phyloP scores from a whole-genome alignment of 257 asterid genomes.

The Fraxinus americana region DNA sequence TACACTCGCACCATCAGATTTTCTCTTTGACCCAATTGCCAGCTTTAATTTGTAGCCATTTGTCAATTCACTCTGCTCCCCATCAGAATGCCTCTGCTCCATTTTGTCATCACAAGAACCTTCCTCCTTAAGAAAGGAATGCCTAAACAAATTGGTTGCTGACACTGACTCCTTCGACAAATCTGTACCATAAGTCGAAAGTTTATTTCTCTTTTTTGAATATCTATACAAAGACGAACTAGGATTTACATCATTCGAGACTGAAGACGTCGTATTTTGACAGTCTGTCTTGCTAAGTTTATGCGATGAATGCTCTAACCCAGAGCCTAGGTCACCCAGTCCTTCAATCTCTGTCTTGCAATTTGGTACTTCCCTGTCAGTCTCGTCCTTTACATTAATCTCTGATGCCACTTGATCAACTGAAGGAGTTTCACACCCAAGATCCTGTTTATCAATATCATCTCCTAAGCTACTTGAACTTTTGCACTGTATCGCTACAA shows the following conservation, averaged over 20 bases:
- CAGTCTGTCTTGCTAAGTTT: slow-evolving; percentile 40
- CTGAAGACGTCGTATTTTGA: slow-evolving; percentile 36
- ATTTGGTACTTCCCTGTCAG: slow-evolving; percentile 29
- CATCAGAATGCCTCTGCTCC: slow-evolving; percentile 37
- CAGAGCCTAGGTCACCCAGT: slow-evolving; percentile 39
- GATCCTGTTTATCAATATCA: slow-evolving; percentile 42
- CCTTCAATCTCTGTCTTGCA: slow-evolving; percentile 40
- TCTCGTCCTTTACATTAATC: slow-evolving; percentile 35
- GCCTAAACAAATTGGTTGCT: slow-evolving; percentile 31
- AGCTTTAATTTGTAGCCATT: slow-evolving; percentile 53
- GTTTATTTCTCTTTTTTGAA: slow-evolving; percentile 39
- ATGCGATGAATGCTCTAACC: slow-evolving; percentile 49
- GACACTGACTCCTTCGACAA: slow-evolving; percentile 36
- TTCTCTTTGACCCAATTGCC: slow-evolving; percentile 43
- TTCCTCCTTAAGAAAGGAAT: slow-evolving; percentile 32
- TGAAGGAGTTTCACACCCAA: slow-evolving; percentile 41
- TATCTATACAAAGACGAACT: slow-evolving; percentile 33
- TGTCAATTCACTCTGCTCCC: slow-evolving; percentile 41
- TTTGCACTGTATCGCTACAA: slow-evolving; percentile 56
- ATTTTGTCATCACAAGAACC: slow-evolving; percentile 34
- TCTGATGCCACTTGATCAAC: slow-evolving; percentile 40
- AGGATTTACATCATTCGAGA: slow-evolving; percentile 33
- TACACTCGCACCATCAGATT: slow-evolving; percentile 36
- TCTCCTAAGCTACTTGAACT: slow-evolving; percentile 45
- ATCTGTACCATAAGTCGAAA: slow-evolving; percentile 32